A percentile compares a stretch with the other conserved stretches of the same genome.
Evolutionary conservation across 139 green algal genomes (phyloP).

Genomic region (Mesotaenium endlicherianum): DNA sequence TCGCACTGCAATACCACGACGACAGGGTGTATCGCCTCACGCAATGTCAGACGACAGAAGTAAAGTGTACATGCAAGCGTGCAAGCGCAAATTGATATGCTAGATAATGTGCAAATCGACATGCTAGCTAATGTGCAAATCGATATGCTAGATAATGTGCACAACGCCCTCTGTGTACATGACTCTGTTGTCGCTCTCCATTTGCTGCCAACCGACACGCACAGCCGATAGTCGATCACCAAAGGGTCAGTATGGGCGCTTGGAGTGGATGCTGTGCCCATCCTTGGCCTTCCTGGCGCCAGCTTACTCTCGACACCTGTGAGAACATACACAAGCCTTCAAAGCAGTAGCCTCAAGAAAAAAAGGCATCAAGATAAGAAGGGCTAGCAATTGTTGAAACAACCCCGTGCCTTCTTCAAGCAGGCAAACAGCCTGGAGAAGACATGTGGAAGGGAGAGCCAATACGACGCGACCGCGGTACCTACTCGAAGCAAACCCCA

Average conservation of each 20-base stretch:
- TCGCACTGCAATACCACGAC: too few species aligned
- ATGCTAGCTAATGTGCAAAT: too few species aligned
- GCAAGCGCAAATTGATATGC: too few species aligned
- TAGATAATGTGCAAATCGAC: too few species aligned
- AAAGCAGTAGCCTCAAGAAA: not conserved
- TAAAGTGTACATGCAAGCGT: too few species aligned
- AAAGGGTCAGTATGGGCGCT: not conserved
- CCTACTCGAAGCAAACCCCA: too few species aligned
- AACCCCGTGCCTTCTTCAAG: too few species aligned
- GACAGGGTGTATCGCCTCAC: too few species aligned
- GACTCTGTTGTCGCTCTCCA: constrained; percentile 27
- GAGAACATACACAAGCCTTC: not conserved
- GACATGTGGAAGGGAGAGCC: too few species aligned
- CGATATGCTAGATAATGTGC: constrained; percentile 36
- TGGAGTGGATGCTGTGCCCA: not conserved
- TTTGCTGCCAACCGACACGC: constrained; percentile 9
- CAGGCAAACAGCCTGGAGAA: too few species aligned
- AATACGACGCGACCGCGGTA: too few species aligned
- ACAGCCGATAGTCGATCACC: not conserved
- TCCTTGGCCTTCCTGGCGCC: not conserved
- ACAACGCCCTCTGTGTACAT: constrained; percentile 25
- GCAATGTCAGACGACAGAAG: too few species aligned
- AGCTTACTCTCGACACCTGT: not conserved
- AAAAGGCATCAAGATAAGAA: not conserved
- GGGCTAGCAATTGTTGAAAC: not conserved